These are phyloP conservation scores for Dissoconium aciculare DNA, from an alignment of 2,329 filamentous ascomycete species.

Conservation along the genomic window DNA sequence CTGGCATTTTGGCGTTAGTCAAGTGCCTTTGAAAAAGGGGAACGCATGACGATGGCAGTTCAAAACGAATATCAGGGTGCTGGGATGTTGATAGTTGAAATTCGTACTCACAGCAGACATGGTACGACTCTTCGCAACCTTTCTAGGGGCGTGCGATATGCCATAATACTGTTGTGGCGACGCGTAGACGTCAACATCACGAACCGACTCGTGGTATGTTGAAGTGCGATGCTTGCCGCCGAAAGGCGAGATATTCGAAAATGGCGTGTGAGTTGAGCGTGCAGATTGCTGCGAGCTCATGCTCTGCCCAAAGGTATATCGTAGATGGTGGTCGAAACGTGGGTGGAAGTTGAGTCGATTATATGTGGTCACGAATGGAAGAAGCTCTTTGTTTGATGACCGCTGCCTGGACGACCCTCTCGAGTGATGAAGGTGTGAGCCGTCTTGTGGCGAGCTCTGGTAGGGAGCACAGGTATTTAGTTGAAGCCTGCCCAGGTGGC, in stretches of 20 bases:
- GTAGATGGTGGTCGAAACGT: no score
- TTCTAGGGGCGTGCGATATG: slow-evolving; percentile 33
- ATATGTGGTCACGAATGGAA: no score
- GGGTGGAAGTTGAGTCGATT: no score
- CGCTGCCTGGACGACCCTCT: no score
- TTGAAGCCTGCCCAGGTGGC: no score
- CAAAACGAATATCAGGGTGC: not conserved
- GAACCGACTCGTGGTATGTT: slow-evolving; percentile 8
- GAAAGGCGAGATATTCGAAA: slow-evolving; percentile 4
- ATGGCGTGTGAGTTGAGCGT: slow-evolving; percentile 12
- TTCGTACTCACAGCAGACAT: slow-evolving; percentile 42
- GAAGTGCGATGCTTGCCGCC: slow-evolving; percentile 4
- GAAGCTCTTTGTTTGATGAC: no score
- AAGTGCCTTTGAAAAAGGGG: slow-evolving; percentile 3
- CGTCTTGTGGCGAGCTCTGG: no score
- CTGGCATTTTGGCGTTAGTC: slow-evolving; percentile 8
- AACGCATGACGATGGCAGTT: slow-evolving; percentile 5
- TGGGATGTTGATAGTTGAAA: no score
- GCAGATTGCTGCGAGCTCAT: slow-evolving; percentile 24
- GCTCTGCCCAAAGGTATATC: no score
- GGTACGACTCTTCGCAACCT: slow-evolving; percentile 35
- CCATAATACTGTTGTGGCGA: slow-evolving; percentile 47
- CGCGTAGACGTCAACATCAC: slow-evolving; percentile 40
- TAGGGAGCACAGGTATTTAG: no score
- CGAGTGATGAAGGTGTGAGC: no score